These are phyloP conservation scores for Xanthoceras sorbifolium DNA, from an alignment of 345 rosid genomes.

Conservation along the genomic window DNA sequence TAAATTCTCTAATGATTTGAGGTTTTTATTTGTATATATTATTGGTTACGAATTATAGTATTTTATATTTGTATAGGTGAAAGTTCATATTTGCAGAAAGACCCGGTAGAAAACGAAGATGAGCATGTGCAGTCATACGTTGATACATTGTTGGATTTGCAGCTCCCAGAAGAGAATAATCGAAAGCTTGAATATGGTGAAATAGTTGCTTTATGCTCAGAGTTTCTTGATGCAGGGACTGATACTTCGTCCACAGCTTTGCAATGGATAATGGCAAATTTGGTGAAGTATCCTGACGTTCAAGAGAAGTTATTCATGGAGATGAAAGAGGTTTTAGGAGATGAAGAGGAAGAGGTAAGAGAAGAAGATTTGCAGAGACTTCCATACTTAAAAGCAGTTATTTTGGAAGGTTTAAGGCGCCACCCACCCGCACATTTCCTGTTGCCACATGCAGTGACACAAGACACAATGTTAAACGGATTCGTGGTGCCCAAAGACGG, in stretches of 20 bases:
- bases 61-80: no score
- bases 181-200: constrained; percentile 19
- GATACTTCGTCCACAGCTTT: neutral
- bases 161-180: constrained; percentile 20
- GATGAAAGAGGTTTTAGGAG: constrained; percentile 25
- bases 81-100: no score
- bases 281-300: neutral
- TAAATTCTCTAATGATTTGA: no score
- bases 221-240: no score
- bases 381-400: constrained; percentile 33
- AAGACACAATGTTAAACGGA: constrained; percentile 30
- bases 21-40: no score
- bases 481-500: constrained; percentile 35
- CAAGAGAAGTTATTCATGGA: constrained; percentile 31
- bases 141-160: constrained; percentile 3
- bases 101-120: no score
- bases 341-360: constrained; percentile 9
- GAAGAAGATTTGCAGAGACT: constrained; percentile 34
- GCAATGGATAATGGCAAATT: constrained; percentile 45
- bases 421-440: constrained; percentile 40
- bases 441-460: constrained; percentile 28
- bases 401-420: constrained; percentile 34
- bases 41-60: no score
- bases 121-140: neutral
- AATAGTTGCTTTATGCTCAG: no score